Percentiles rank a stretch among this genome's conserved stretches.
Evolutionary conservation across 2,329 filamentous ascomycete genomes (phyloP).

Genomic region (Penicillium nordicum): DNA sequence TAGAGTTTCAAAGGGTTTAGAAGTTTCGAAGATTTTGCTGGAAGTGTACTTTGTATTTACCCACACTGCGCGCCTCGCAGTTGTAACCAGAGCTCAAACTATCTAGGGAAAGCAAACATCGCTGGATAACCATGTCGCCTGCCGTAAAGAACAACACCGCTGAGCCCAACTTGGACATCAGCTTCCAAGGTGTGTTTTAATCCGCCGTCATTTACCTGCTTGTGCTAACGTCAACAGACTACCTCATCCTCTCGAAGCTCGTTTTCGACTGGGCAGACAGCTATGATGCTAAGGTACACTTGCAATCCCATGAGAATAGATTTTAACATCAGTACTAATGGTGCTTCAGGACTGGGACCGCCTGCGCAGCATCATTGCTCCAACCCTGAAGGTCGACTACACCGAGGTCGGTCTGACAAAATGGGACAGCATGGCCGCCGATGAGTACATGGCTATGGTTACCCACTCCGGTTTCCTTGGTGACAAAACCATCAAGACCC

Average conservation of each 20-base stretch:
- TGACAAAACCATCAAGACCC: slow-evolving; percentile 60
- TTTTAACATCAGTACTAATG: neutral
- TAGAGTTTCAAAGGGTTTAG: neutral
- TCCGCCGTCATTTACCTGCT: neutral
- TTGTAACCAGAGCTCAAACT: neutral
- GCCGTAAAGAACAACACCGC: slow-evolving; percentile 14
- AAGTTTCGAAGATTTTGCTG: neutral
- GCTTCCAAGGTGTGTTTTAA: slow-evolving; percentile 23
- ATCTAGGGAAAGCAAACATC: neutral
- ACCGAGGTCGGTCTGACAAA: slow-evolving; percentile 58
- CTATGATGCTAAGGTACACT: slow-evolving; percentile 42
- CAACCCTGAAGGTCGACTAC: slow-evolving; percentile 60
- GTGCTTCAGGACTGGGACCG: slow-evolving; percentile 40
- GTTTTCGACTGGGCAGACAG: slow-evolving; percentile 46
- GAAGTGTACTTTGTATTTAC: slow-evolving; percentile 2
- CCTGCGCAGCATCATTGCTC: slow-evolving; percentile 43
- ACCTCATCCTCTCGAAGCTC: slow-evolving; percentile 32
- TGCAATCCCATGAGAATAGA: too few species aligned
- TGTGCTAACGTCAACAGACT: slow-evolving; percentile 27
- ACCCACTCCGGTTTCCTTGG: slow-evolving; percentile 57
- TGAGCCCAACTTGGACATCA: slow-evolving; percentile 41
- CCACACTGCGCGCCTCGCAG: neutral
- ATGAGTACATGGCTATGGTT: slow-evolving; percentile 61
- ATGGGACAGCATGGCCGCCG: slow-evolving; percentile 60
- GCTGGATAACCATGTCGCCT: slow-evolving; percentile 17